These are phyloP conservation scores for Thalia dealbata DNA, from an alignment of 176 grass and related monocot genomes.

Conservation along the genomic window DNA sequence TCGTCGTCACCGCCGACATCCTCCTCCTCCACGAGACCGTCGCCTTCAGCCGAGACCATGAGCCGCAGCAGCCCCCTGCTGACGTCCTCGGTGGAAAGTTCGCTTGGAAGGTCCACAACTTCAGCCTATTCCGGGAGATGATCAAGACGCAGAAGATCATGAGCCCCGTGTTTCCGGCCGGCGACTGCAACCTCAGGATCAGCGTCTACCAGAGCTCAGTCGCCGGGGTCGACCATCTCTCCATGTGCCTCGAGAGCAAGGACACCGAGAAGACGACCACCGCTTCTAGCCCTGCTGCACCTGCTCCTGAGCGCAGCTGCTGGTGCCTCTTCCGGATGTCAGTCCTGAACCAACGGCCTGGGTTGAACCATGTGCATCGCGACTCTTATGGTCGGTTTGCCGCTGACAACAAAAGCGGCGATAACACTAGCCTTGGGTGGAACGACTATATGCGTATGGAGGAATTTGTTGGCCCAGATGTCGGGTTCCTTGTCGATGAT, in stretches of 20 bases:
- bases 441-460: constrained; percentile 86
- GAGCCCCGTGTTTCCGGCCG: constrained; percentile 68
- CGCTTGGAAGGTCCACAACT: constrained; percentile 88
- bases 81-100: constrained; percentile 46
- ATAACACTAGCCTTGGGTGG: constrained; percentile 85
- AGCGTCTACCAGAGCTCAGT: constrained; percentile 79
- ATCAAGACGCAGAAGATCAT: constrained; percentile 89
- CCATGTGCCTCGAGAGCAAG: constrained; percentile 90
- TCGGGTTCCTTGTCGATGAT: constrained; percentile 58
- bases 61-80: neutral
- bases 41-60: constrained; percentile 38
- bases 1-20: constrained; percentile 66
- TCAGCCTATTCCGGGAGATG: constrained; percentile 64
- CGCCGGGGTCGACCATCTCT: constrained; percentile 62
- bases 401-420: constrained; percentile 28
- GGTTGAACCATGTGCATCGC: constrained; percentile 57
- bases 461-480: constrained; percentile 56
- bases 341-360: constrained; percentile 54
- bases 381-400: constrained; percentile 84
- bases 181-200: constrained; percentile 64
- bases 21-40: constrained; percentile 62
- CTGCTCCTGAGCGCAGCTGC: constrained; percentile 58
- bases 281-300: constrained; percentile 5
- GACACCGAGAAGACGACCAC: constrained; percentile 33
- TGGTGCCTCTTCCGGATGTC: constrained; percentile 95